A percentile compares a stretch with the other conserved stretches of the same genome.
These are phyloP conservation scores for Sporisorium scitamineum DNA, from an alignment of 1,284 basidiomycete genomes.

Conservation along the genomic window DNA sequence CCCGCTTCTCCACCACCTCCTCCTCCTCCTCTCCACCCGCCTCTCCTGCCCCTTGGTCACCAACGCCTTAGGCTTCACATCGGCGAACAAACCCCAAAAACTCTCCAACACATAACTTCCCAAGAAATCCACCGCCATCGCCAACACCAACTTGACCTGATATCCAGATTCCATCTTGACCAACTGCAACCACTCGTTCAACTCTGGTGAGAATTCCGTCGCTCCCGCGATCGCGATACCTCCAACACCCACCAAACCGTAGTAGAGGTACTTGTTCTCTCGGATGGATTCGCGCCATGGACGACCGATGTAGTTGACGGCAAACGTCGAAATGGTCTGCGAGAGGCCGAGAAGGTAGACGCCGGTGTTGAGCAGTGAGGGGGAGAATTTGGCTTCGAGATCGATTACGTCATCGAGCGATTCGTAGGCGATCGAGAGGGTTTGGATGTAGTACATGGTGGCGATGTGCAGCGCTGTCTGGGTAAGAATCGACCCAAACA, in stretches of 20 bases:
- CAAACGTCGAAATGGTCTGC: slow-evolving; percentile 67
- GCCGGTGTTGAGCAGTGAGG: slow-evolving; percentile 66
- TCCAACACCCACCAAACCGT: slow-evolving; percentile 58
- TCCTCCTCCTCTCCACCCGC: slow-evolving; percentile 47
- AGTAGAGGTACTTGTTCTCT: slow-evolving; percentile 66
- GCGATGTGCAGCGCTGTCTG: slow-evolving; percentile 66
- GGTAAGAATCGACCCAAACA: slow-evolving; percentile 64
- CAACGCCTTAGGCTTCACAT: slow-evolving; percentile 77
- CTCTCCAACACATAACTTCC: slow-evolving; percentile 88
- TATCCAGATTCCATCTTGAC: slow-evolving; percentile 86
- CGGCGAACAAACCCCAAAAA: slow-evolving; percentile 89
- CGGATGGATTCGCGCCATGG: slow-evolving; percentile 64
- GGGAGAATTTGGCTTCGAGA: slow-evolving; percentile 66
- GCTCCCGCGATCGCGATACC: slow-evolving; percentile 62
- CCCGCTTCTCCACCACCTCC: slow-evolving; percentile 20
- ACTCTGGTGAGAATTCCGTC: slow-evolving; percentile 87
- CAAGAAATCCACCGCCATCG: slow-evolving; percentile 88
- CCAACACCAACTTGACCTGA: slow-evolving; percentile 60
- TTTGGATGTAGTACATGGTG: slow-evolving; percentile 64
- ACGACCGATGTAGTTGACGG: slow-evolving; percentile 68
- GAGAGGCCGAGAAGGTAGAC: slow-evolving; percentile 64
- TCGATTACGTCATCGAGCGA: slow-evolving; percentile 57
- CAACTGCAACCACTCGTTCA: slow-evolving; percentile 96
- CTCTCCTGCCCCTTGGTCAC: slow-evolving; percentile 51
- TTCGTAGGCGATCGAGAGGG: slow-evolving; percentile 53